Base-by-base conservation (phyloP, 805 yeast species). In the Wickerhamiella azymoides region DNA sequence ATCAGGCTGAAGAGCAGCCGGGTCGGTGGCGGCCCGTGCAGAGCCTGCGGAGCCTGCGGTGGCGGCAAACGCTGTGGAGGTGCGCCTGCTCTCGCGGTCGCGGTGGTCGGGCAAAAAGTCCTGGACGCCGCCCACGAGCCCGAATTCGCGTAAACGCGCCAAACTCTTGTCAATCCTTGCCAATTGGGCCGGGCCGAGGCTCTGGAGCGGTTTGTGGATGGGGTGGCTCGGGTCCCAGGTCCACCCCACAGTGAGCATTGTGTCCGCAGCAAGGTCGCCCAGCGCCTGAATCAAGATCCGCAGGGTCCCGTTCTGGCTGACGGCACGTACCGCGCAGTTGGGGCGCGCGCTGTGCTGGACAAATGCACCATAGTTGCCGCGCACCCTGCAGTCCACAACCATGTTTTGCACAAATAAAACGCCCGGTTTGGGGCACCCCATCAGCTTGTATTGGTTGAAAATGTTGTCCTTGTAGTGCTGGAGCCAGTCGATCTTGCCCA, bases 211-310 rank as follows among this genome's bases (percentile, higher is more conserved):
- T 51, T 70, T 69, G 45, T 67, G 64, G 33, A 85, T 81, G 2
- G 96, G 94, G 58, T 86, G 95, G 14, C 65, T 51, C 2, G 62
- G 58, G 57, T 86, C 94, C 94, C 96, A 89, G 49, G 80, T 84
- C 97, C 97, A 89, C 1, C 78, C 74, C 9, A 85, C 61, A 0
- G 88, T 72, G 17, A 89, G 62, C 57, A 88, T 96, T 35, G 77
- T 74, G n/a, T 77, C 85, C 9, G 69, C 61, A 43, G 68, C 66
- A 24, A 88, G 73, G 2, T 74, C 73, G 40, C 67, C 70, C 1
- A 70, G 61, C 0, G 95, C 74, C 25, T 66, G 66, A 9, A 84
- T 68, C 8, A 75, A 66, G 56, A 83, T 77, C 46, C 70, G 72
- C 9, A 82, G 68, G 0, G 52, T 52, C 17, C 57, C 54, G 9